Base-by-base conservation (phyloP, 2,329 filamentous ascomycete genomes). In the Colletotrichum higginsianum region DNA sequence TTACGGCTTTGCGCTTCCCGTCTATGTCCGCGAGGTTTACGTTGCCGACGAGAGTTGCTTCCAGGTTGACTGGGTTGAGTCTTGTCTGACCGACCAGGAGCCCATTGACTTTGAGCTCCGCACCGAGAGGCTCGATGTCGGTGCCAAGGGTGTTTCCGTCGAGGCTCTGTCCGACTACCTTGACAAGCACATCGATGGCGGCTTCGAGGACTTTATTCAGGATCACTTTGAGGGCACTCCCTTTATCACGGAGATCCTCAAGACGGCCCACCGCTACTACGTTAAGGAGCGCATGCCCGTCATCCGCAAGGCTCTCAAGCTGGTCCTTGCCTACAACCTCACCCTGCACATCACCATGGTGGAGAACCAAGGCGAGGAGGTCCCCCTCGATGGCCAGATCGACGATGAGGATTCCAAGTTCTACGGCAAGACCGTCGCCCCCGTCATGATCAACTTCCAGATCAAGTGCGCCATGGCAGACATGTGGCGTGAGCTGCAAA, bases 371-470 rank as follows among this genome's bases (percentile, higher is more conserved):
- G 93, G 94, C 23, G 92, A 94, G 16, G 94, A 98, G 78, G 90
- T 94, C 74, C 84, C 87, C 30, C 87, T 95, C 79, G 88, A 93
- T 66, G 96, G 95, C 75, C 92, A 94, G 84, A 96, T 98, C 75
- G 91, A 96, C 62, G 93, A 96, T 78, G 90, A 94, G 78, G 90
- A 92, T 65, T 97, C 94, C 75, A 96, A 94, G 81, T 98, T 93
- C 87, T 92, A 89, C 77, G 95, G 95, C 79, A 96, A 96, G 86
- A 95, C 93, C 46, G 91, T 98, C 74, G 96, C 96, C 18, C 96
- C 96, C 15, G 95, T 98, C 80, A 97, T 98, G 95, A 97, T 98
- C 89, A 98, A 98, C 87, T 98, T 98, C 90, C 94, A 98, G 86
- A 95, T 98, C 87, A 98, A 98, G 89, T 96, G 94, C 78, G 95